A percentile compares a stretch with the other conserved stretches of the same genome.
phyloP scores from a whole-genome alignment of 164 flowering plant genomes.

The Vitis rotundifolia region DNA sequence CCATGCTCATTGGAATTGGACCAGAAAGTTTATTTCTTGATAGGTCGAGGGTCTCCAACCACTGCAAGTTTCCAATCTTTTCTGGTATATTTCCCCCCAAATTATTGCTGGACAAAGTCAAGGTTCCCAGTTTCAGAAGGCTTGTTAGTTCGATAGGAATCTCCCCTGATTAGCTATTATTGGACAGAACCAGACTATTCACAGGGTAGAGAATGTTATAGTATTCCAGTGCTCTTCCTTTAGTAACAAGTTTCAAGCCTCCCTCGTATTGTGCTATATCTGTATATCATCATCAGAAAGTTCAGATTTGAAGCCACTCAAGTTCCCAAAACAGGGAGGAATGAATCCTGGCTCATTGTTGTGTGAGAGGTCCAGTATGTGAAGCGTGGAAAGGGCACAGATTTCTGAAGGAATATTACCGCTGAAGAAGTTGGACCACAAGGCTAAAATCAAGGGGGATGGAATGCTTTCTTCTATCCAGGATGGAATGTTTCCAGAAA shows the following conservation, averaged over 20 bases:
- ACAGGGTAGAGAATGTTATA: constrained; percentile 4
- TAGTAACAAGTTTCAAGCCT: not conserved
- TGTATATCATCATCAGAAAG: too few relatives aligned
- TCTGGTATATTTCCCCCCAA: constrained; percentile 28
- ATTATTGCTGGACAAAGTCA: constrained; percentile 35
- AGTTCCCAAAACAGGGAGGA: too few relatives aligned
- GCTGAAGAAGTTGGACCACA: constrained; percentile 3
- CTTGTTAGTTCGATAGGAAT: constrained; percentile 24
- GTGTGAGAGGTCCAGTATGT: not conserved
- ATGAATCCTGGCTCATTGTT: too few relatives aligned
- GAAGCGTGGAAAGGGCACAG: constrained; percentile 12
- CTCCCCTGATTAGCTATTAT: constrained; percentile 23
- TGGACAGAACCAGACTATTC: constrained; percentile 32
- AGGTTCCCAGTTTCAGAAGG: constrained; percentile 11
- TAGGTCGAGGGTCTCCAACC: constrained; percentile 29
- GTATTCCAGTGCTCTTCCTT: constrained; percentile 5
- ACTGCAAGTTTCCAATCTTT: too few relatives aligned
- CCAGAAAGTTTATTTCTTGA: constrained; percentile 31
- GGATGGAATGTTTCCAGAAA: constrained; percentile 14
- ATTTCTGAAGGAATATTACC: constrained; percentile 11
- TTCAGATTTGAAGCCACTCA: not conserved
- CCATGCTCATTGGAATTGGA: constrained; percentile 23
- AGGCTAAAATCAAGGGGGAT: not conserved
- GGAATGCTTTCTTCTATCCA: constrained; percentile 8
- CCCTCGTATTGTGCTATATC: not conserved